Percentiles rank a stretch among this genome's conserved stretches.
phyloP scores from a whole-genome alignment of 1,284 basidiomycete genomes.

The Salmacisia buchloeana region DNA sequence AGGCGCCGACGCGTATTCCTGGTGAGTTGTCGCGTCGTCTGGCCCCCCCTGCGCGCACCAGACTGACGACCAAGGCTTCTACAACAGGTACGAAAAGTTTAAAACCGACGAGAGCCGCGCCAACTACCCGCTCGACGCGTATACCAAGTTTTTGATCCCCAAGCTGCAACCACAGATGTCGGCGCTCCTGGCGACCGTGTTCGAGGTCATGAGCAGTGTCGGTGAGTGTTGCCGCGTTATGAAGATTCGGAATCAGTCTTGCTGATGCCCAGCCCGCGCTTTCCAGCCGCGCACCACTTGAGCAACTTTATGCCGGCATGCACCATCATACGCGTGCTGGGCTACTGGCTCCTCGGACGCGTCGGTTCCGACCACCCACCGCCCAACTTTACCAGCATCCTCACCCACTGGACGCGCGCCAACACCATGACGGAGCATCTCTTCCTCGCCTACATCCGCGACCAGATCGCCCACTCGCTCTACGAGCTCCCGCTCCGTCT shows the following conservation, averaged over 20 bases:
- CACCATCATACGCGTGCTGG: slow-evolving; percentile 22
- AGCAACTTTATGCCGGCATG: slow-evolving; percentile 38
- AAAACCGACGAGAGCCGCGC: slow-evolving; percentile 20
- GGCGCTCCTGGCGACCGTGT: slow-evolving; percentile 20
- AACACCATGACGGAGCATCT: slow-evolving; percentile 29
- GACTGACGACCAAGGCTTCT: neutral
- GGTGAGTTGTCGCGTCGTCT: neutral
- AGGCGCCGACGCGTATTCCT: neutral
- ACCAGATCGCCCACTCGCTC: slow-evolving; percentile 24
- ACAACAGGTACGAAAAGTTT: slow-evolving; percentile 32
- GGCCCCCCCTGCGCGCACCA: slow-evolving; percentile 10
- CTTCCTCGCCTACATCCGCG: slow-evolving; percentile 30
- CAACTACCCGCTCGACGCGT: slow-evolving; percentile 23
- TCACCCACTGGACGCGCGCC: slow-evolving; percentile 11
- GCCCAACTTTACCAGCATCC: slow-evolving; percentile 21
- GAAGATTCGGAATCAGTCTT: neutral
- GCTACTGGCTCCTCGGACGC: slow-evolving; percentile 36
- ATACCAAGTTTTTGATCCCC: slow-evolving; percentile 25
- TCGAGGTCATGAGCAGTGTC: slow-evolving; percentile 34
- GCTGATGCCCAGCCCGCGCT: neutral
- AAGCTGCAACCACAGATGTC: slow-evolving; percentile 23
- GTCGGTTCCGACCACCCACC: slow-evolving; percentile 29
- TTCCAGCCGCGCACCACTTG: slow-evolving; percentile 23
- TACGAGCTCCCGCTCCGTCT: slow-evolving; percentile 32
- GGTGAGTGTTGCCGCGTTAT: neutral